Conservation (phyloP, 176 grass and related monocot genomes). For the Oropetium thomaeum region DNA sequence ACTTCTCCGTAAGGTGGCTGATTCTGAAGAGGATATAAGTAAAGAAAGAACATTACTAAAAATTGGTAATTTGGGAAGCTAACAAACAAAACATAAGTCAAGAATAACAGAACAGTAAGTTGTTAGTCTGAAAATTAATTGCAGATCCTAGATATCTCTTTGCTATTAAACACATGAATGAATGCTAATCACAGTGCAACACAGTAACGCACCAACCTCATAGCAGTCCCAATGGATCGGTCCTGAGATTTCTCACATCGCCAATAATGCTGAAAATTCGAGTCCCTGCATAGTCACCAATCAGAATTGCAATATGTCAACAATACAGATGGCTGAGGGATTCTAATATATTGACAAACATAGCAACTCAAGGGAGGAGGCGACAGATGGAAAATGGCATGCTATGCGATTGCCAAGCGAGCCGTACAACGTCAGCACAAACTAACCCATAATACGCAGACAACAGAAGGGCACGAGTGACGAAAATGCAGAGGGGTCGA, state of each 20-base stretch:
- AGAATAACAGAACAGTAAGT: neutral
- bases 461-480: neutral
- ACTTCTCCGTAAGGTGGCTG: slow-evolving; percentile 18
- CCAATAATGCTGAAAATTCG: neutral
- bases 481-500: neutral
- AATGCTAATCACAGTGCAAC: neutral
- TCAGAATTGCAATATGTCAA: neutral
- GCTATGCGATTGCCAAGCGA: neutral
- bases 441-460: neutral
- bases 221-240: neutral
- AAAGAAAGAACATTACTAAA: slow-evolving; percentile 1
- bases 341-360: neutral
- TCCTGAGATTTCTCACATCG: neutral
- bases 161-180: neutral
- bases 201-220: neutral
- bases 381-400: neutral
- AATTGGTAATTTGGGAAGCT: neutral
- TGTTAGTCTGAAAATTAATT: neutral
- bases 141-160: neutral
- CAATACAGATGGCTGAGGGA: neutral
- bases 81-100: neutral
- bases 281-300: neutral
- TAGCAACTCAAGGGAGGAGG: neutral
- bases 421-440: neutral
- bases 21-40: slow-evolving; percentile 48